Base-by-base conservation (phyloP, 352 stramenopile genomes). In the Globisporangium camurandrum region DNA sequence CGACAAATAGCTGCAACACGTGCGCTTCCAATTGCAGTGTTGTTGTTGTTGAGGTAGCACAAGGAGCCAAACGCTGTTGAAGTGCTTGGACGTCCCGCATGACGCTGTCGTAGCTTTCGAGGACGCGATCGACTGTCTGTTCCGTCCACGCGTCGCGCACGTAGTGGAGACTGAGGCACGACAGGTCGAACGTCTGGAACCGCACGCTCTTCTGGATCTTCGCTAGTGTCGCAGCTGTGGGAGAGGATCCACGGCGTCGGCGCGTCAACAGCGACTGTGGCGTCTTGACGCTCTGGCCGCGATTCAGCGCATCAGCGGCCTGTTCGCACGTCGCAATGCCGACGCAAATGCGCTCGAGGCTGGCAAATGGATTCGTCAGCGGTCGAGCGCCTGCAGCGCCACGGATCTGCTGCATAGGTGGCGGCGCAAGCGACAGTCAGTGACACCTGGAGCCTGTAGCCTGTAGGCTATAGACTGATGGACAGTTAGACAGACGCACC, bases 151-250 rank as follows among this genome's bases (percentile, higher is more conserved):
- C 59, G 34, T 84, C 58, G 9, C 71, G 62, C 23, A 76, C 61
- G 36, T 88, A 86, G 23, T 79, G 59, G 26, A 88, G 57, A 38
- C 71, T 72, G 19, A 86, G 40, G 23, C 73, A 82, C 7, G 76
- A 88, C 2, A 88, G 56, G 42, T 86, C 70, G 19, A 88, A 88
- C 20, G 63, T 77, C 17, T 64, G 76, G 31, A 88, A 88, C 0
- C 70, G 63, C n/a, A 88, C 71, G 52, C 57, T 61, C 30, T 78
- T 78, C 52, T 62, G 53, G 23, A 28, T 4, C 19, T 52, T 38
- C 31, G 56, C 20, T 26, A 43, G 10, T 31, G 59, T 53, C 8
- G 20, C 39, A 11, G n/a, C n/a, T n/a, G n/a, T n/a, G n/a, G n/a
- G n/a, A n/a, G n/a, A n/a, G n/a, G n/a, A n/a, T n/a, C n/a, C n/a